Evolutionary conservation across 2,329 filamentous ascomycete genomes (phyloP).

Genomic region (Blumeria hordei): DNA sequence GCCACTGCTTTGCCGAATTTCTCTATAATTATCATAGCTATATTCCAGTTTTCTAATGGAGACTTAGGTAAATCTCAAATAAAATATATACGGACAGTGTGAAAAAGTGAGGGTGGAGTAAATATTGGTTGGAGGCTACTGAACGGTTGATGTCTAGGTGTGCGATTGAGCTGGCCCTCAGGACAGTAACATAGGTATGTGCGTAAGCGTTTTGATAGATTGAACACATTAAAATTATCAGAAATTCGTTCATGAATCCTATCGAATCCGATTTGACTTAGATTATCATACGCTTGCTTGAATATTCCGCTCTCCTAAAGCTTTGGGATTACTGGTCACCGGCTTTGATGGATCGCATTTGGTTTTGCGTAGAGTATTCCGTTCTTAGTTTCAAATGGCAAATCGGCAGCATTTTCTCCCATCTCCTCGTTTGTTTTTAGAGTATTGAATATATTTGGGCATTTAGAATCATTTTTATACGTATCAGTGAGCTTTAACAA

Average conservation of each 20-base stretch:
- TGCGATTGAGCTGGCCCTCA: slow-evolving; percentile 9
- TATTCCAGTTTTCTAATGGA: not conserved
- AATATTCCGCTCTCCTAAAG: not conserved
- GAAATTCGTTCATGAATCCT: not conserved
- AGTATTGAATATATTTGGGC: not conserved
- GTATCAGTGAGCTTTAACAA: not conserved
- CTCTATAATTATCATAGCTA: not conserved
- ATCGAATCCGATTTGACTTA: not conserved
- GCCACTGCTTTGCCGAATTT: not conserved
- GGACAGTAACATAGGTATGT: slow-evolving; percentile 18
- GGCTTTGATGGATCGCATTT: not conserved
- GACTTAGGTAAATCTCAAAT: not conserved
- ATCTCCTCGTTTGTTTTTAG: not conserved
- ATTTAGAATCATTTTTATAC: not conserved
- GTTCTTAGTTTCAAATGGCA: not conserved
- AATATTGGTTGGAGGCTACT: not conserved
- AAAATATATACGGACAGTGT: not conserved
- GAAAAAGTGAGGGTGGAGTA: not conserved
- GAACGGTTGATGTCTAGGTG: not conserved
- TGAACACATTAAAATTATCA: not conserved
- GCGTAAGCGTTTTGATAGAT: not conserved
- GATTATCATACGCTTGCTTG: not conserved
- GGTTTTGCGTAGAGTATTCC: not conserved
- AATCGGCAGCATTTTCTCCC: not conserved
- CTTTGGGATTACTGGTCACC: not conserved